phyloP scores from a whole-genome alignment of 108 stramenopile species.

The Nitzschia sp. region DNA sequence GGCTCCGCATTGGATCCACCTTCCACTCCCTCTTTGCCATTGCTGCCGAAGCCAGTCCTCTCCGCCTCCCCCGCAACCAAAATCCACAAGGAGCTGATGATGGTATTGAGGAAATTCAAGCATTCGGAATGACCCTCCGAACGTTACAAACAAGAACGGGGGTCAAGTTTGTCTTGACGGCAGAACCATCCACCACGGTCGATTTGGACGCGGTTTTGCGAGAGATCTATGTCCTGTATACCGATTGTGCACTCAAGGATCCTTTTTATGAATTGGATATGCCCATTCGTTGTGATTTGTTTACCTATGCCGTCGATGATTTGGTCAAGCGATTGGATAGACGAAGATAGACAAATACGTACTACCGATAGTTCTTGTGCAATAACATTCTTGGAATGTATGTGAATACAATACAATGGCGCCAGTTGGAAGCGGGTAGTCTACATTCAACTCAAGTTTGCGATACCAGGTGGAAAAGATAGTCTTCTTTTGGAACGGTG shows the following conservation, averaged over 20 bases:
- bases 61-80: constrained; percentile 62
- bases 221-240: constrained; percentile 80
- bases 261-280: constrained; percentile 91
- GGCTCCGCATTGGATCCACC: constrained; percentile 85
- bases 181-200: constrained; percentile 48
- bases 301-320: constrained; percentile 71
- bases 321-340: constrained; percentile 44
- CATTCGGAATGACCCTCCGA: constrained; percentile 61
- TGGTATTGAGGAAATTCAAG: constrained; percentile 84
- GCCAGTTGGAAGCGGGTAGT: too few species aligned
- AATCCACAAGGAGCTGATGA: constrained; percentile 75
- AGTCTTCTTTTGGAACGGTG: too few species aligned
- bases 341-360: neutral
- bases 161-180: constrained; percentile 88
- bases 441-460: too few species aligned
- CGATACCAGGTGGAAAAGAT: too few species aligned
- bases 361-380: too few species aligned
- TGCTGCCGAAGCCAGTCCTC: constrained; percentile 77
- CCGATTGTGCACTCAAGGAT: constrained; percentile 86
- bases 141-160: constrained; percentile 84
- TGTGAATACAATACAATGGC: too few species aligned
- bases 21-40: constrained; percentile 86
- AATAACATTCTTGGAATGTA: too few species aligned
- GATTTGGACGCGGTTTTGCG: constrained; percentile 65
- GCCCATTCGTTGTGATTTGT: constrained; percentile 84